phyloP scores from a whole-genome alignment of 2,329 filamentous ascomycete species.

The Drechslera avenae region DNA sequence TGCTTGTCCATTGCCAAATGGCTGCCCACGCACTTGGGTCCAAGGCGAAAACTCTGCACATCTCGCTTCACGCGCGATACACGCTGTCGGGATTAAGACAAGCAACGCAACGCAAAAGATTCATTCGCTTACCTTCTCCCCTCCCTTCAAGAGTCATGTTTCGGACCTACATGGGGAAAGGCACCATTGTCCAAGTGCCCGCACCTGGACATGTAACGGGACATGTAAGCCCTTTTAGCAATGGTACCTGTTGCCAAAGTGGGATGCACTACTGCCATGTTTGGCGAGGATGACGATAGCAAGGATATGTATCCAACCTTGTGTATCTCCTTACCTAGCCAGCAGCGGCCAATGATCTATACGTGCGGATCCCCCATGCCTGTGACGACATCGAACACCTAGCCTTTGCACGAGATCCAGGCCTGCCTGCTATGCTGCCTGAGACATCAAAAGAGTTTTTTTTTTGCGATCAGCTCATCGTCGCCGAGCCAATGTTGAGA shows the following conservation, averaged over 20 bases:
- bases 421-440: neutral
- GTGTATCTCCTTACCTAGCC: neutral
- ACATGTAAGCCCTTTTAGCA: constrained; percentile 4
- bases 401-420: constrained; percentile 6
- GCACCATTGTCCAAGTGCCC: too few species aligned
- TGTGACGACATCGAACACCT: constrained; percentile 11
- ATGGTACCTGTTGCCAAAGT: constrained; percentile 1
- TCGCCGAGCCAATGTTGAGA: neutral
- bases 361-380: neutral
- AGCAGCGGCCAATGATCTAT: neutral
- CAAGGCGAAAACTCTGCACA: constrained; percentile 23
- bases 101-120: constrained; percentile 9
- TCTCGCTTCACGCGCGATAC: constrained; percentile 27
- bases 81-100: constrained; percentile 17
- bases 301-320: neutral
- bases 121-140: constrained; percentile 6
- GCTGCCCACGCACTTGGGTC: constrained; percentile 32
- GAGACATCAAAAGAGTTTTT: neutral
- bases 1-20: constrained; percentile 23
- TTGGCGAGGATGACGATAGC: constrained; percentile 2
- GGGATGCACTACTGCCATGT: neutral
- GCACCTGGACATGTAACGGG: constrained; percentile 11
- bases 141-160: constrained; percentile 6
- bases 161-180: neutral
- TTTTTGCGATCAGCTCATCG: constrained; percentile 5